Conservation (phyloP, 805 yeast species). For the Ogataea siamensis region DNA sequence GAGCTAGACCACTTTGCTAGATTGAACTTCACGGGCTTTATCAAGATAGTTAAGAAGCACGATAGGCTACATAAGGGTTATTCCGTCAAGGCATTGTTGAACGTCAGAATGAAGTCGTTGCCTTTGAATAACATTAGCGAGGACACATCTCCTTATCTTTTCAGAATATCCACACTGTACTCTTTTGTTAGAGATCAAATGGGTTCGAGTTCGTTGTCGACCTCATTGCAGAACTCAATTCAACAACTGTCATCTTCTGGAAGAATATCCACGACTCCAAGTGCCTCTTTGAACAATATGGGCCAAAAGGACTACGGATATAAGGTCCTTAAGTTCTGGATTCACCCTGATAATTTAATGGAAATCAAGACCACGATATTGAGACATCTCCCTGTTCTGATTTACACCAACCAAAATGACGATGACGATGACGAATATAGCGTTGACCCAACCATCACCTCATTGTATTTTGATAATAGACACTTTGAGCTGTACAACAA, state of each 20-base stretch:
- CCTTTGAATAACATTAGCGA: conserved; percentile 82
- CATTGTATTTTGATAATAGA: conserved; percentile 83
- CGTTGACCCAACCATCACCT: conserved; percentile 80
- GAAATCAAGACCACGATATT: conserved; percentile 94
- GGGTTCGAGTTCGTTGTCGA: conserved; percentile 35
- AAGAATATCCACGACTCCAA: conserved; percentile 34
- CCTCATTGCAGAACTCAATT: conserved; percentile 44
- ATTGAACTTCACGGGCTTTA: conserved; percentile 90
- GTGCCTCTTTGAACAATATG: conserved; percentile 22
- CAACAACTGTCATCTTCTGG: conserved; percentile 45
- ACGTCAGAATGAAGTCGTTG: conserved; percentile 79
- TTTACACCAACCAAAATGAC: conserved; percentile 56
- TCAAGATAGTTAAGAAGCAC: conserved; percentile 93
- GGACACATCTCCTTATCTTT: conserved; percentile 88
- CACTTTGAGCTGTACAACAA: conserved; percentile 83
- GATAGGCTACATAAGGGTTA: conserved; percentile 85
- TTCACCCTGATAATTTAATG: conserved; percentile 95
- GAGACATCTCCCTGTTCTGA: conserved; percentile 88
- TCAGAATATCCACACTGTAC: conserved; percentile 77
- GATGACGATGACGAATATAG: conserved; percentile 48
- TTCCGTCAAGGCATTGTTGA: conserved; percentile 86
- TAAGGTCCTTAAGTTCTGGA: conserved; percentile 86
- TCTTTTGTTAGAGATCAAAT: conserved; percentile 77
- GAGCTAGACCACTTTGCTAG: conserved; percentile 89
- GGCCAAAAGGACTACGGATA: conserved; percentile 30